These are phyloP conservation scores for Penicillium sclerotiorum DNA, from an alignment of 2,329 filamentous ascomycete species.

Conservation along the genomic window DNA sequence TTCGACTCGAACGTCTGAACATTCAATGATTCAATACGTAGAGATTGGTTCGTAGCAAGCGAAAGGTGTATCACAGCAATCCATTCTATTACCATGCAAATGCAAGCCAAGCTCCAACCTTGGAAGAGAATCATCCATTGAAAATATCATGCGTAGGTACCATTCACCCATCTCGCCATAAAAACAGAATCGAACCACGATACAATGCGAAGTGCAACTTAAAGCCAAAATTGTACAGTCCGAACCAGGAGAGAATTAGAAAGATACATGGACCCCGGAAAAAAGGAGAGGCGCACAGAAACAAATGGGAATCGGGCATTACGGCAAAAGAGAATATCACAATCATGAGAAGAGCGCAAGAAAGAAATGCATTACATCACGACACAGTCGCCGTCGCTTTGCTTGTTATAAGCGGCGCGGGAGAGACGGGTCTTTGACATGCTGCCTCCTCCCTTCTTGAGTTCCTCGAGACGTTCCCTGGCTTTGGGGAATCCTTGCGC, in stretches of 20 bases:
- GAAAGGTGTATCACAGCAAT: background rate
- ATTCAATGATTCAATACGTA: too few relatives aligned
- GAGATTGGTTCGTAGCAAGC: background rate
- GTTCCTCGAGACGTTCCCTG: conserved; percentile 85
- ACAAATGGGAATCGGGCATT: background rate
- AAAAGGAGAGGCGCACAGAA: background rate
- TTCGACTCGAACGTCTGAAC: too few relatives aligned
- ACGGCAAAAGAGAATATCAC: background rate
- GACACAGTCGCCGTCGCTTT: conserved; percentile 84
- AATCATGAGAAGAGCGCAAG: conserved; percentile 3
- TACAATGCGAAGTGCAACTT: background rate
- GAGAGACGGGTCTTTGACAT: conserved; percentile 76
- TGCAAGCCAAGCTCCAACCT: conserved; percentile 11
- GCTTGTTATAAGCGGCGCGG: conserved; percentile 77
- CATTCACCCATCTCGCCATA: too few relatives aligned
- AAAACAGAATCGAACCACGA: background rate
- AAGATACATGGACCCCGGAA: conserved; percentile 3
- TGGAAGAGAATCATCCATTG: background rate
- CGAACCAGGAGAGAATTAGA: conserved; percentile 3
- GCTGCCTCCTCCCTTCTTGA: conserved; percentile 77
- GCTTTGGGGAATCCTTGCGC: conserved; percentile 95
- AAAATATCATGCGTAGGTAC: conserved; percentile 7
- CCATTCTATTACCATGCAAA: conserved; percentile 19
- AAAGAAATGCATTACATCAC: conserved; percentile 36
- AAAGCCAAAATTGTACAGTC: conserved; percentile 15